Conservation (phyloP, 2,329 filamentous ascomycete species). For the Ceratocystis lukuohia region DNA sequence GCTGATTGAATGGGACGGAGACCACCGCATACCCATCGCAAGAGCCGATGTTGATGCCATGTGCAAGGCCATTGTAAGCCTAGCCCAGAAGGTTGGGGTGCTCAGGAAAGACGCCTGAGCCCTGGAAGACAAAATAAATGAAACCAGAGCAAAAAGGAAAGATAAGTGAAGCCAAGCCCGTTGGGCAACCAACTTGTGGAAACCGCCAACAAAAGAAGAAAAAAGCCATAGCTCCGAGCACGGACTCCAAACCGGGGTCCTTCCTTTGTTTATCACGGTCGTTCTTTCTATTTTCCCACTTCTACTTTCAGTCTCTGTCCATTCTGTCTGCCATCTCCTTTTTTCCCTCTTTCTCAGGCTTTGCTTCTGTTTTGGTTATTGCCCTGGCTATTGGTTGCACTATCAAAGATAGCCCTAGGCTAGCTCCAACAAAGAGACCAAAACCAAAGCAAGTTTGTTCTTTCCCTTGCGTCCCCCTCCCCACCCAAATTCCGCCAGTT, state of each 20-base stretch:
- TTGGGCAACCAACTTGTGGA: not conserved
- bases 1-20: slow-evolving; percentile 60
- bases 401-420: not conserved
- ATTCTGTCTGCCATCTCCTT: not conserved
- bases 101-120: not conserved
- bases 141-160: not conserved
- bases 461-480: not conserved
- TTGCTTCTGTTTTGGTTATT: not conserved
- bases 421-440: not conserved
- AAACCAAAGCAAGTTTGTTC: not conserved
- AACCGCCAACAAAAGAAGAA: not conserved
- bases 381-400: not conserved
- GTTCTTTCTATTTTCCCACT: not conserved
- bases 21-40: slow-evolving; percentile 59
- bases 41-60: slow-evolving; percentile 47
- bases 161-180: not conserved
- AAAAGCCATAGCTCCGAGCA: slow-evolving; percentile 5
- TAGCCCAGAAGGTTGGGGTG: slow-evolving; percentile 28
- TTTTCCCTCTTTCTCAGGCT: not conserved
- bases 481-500: not conserved
- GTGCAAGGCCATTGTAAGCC: slow-evolving; percentile 37
- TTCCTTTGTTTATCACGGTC: not conserved
- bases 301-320: not conserved
- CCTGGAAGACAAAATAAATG: not conserved
- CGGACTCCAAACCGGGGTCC: not conserved